phyloP scores from a whole-genome alignment of 345 rosid species.

The Pseudoturritis turrita region DNA sequence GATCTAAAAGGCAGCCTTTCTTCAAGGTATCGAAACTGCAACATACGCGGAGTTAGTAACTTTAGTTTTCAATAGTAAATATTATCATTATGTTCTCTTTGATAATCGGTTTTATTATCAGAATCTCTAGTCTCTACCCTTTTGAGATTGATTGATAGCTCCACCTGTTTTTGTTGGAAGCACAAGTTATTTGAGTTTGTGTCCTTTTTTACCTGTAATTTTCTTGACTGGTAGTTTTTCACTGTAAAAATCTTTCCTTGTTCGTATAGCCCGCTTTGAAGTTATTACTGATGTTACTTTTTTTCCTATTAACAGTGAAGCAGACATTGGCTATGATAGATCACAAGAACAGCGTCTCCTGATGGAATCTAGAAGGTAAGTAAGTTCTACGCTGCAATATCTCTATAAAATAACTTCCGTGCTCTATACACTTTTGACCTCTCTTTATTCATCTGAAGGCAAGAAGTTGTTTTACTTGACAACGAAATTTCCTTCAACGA shows the following conservation, averaged over 20 bases:
- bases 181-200: not conserved
- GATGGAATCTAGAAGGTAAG: conserved; percentile 76
- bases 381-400: not conserved
- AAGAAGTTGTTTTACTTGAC: conserved; percentile 74
- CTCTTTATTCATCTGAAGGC: conserved; percentile 43
- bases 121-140: not conserved
- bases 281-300: not conserved
- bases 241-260: not conserved
- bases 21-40: conserved; percentile 52
- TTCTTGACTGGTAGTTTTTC: not conserved
- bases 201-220: not conserved
- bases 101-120: not conserved
- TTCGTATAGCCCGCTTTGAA: not conserved
- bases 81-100: not conserved
- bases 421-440: not conserved
- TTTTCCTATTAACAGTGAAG: conserved; percentile 26
- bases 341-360: conserved; percentile 59
- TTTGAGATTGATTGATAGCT: not conserved
- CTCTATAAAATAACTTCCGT: not conserved
- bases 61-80: not conserved
- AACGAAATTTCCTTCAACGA: conserved; percentile 89
- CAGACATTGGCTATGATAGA: conserved; percentile 45
- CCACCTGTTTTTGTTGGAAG: not conserved
- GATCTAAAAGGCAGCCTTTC: conserved; percentile 61
- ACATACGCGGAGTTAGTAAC: not conserved